These are phyloP conservation scores for Lentinula edodes DNA, from an alignment of 768 basidiomycete genomes.

Conservation along the genomic window DNA sequence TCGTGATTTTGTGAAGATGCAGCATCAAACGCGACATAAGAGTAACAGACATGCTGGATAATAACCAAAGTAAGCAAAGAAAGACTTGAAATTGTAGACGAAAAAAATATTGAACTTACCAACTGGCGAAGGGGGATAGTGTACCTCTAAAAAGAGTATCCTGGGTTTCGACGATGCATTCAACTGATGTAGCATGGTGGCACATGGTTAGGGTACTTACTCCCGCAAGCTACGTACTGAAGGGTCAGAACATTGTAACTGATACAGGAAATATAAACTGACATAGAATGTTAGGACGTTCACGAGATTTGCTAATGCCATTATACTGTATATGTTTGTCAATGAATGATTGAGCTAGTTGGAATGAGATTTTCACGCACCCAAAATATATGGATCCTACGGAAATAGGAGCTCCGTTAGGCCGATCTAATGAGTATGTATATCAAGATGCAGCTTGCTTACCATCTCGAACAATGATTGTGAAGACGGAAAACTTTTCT, in stretches of 20 bases:
- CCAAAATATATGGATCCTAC: slow-evolving; percentile 1
- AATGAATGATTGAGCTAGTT: neutral
- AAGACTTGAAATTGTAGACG: too few species aligned
- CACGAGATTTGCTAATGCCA: neutral
- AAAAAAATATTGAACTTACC: neutral
- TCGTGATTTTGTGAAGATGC: neutral
- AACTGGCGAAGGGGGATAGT: neutral
- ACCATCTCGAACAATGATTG: neutral
- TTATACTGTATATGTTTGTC: neutral
- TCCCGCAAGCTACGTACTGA: neutral
- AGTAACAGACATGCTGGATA: neutral
- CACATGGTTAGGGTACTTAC: neutral
- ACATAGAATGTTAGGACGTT: neutral
- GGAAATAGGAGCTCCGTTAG: neutral
- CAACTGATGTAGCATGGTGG: neutral
- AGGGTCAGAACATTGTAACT: neutral
- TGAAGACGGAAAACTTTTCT: neutral
- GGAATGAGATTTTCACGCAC: neutral
- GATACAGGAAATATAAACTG: neutral
- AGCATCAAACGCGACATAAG: slow-evolving; percentile 1
- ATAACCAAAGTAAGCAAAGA: neutral
- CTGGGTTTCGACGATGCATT: neutral
- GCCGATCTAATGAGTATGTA: neutral
- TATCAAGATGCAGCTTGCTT: neutral
- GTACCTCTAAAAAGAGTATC: neutral